Base-by-base conservation (phyloP, 495 filamentous ascomycete genomes). In the Penicillium parvum region DNA sequence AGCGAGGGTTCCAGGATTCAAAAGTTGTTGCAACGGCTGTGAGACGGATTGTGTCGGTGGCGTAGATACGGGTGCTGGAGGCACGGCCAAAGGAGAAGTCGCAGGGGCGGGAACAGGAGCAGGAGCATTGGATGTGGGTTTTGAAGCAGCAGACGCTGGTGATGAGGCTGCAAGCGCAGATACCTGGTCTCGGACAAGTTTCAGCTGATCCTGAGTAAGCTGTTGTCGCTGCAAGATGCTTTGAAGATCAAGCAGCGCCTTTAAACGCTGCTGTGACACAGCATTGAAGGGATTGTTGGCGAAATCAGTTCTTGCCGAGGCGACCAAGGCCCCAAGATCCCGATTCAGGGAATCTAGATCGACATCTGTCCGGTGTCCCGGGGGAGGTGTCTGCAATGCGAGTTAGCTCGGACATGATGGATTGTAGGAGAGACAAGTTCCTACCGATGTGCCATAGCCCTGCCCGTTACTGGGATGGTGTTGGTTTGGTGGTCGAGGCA, bases 201-300 rank as follows among this genome's bases (percentile, higher is more conserved):
- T 81, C 51, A 96, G 73, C 68, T 94, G 82, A 51, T 89, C 81
- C 57, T 80, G 83, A 33, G 85, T 80, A 54, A 95, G 76, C 53
- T 88, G 78, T 57, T 87, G 86, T 49, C 72, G 81, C 56, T 85
- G 76, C 64, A 97, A 68, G 55, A 95, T 81, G 33, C 63, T 77
- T 67, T 96, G 84, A 48, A 97, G 76, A 63, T 91, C 88, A 63
- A 94, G 66, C 51, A 97, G 75, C 14, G 90, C 88, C 63, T 90
- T 85, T 56, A 97, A 65, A 55, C 83, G 84, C 45, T 78, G 79
- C 65, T 89, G 83, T 50, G 83, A 74, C 57, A 78, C 76, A 62
- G 72, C 66, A 71, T 96, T 85, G 67, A 78, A 76, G 27, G 81
- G 83, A 62, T 80, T 84, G 37, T 76, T 76, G 47, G 83, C 83